These are phyloP conservation scores for Hygrocybe punicea DNA, from an alignment of 768 basidiomycete genomes.

Conservation along the genomic window DNA sequence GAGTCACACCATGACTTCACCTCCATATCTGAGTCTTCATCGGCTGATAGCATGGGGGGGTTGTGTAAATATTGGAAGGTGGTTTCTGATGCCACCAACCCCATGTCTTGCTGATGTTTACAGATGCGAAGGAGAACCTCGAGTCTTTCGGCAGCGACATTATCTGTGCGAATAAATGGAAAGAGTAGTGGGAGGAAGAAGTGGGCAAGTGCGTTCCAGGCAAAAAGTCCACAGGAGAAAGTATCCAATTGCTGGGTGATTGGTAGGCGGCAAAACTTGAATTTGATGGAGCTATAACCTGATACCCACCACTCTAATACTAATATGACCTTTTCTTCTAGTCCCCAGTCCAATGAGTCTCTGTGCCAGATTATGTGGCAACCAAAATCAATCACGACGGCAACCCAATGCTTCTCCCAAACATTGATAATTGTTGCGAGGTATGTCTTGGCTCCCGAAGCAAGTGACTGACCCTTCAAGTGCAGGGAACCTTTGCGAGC, in stretches of 20 bases:
- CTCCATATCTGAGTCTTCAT: no score
- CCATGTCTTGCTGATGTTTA: constrained; percentile 5
- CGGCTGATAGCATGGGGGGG: no score
- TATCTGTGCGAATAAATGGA: not conserved
- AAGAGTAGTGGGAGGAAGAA: not conserved
- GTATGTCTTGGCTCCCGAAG: not conserved
- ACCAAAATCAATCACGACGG: constrained; percentile 15
- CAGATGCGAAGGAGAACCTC: constrained; percentile 10
- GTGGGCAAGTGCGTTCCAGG: constrained; percentile 16
- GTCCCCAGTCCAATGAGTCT: constrained; percentile 12
- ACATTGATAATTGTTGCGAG: constrained; percentile 12
- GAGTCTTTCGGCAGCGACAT: constrained; percentile 11
- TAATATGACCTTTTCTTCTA: constrained; percentile 5
- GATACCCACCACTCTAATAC: constrained; percentile 19
- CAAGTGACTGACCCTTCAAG: not conserved
- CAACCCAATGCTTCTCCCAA: constrained; percentile 15
- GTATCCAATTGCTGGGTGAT: constrained; percentile 15
- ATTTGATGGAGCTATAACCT: constrained; percentile 9
- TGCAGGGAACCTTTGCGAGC: not conserved
- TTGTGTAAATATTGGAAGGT: no score
- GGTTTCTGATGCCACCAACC: not conserved
- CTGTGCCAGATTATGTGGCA: constrained; percentile 11
- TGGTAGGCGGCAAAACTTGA: constrained; percentile 8
- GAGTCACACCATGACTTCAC: no score
- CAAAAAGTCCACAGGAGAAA: constrained; percentile 18